A percentile compares a stretch with the other conserved stretches of the same genome.
These are phyloP conservation scores for Plasmodium adleri DNA, from an alignment of 169 alveolate species.

Conservation along the genomic window DNA sequence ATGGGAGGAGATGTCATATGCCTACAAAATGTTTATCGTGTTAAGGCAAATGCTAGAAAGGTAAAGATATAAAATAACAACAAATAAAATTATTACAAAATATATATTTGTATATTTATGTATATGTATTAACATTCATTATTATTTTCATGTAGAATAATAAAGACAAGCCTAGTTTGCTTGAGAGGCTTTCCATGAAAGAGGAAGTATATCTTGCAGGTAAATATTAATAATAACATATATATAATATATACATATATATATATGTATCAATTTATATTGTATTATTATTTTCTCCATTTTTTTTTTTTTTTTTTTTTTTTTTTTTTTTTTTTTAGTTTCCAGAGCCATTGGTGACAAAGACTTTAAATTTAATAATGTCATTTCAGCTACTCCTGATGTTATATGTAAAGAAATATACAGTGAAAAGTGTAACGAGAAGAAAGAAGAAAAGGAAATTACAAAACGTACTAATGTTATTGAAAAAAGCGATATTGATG, in stretches of 20 bases:
- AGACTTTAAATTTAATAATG: slow-evolving; percentile 62
- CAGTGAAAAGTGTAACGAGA: not conserved
- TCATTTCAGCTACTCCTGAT: slow-evolving; percentile 66
- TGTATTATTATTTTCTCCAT: not conserved
- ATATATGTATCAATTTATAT: too few species aligned
- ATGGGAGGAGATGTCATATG: slow-evolving; percentile 76
- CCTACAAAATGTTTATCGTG: slow-evolving; percentile 68
- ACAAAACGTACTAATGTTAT: not conserved
- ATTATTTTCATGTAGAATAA: not conserved
- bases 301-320: slow-evolving; percentile 1
- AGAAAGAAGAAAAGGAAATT: slow-evolving; percentile 9
- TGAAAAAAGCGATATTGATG: slow-evolving; percentile 7
- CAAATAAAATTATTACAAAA: not conserved
- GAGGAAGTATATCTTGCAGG: slow-evolving; percentile 74
- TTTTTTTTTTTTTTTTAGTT: slow-evolving; percentile 11
- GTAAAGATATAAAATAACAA: slow-evolving; percentile 4
- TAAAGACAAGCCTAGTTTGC: slow-evolving; percentile 26
- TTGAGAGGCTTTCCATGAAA: slow-evolving; percentile 44
- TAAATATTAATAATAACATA: not conserved
- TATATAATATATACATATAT: not conserved
- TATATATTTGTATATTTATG: not conserved
- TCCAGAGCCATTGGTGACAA: slow-evolving; percentile 76
- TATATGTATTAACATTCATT: not conserved
- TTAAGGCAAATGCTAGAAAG: slow-evolving; percentile 59
- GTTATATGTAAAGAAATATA: slow-evolving; percentile 67